Evolutionary conservation across 2,329 filamentous ascomycete species (phyloP).

Genomic region (Karstenula rhodostoma): DNA sequence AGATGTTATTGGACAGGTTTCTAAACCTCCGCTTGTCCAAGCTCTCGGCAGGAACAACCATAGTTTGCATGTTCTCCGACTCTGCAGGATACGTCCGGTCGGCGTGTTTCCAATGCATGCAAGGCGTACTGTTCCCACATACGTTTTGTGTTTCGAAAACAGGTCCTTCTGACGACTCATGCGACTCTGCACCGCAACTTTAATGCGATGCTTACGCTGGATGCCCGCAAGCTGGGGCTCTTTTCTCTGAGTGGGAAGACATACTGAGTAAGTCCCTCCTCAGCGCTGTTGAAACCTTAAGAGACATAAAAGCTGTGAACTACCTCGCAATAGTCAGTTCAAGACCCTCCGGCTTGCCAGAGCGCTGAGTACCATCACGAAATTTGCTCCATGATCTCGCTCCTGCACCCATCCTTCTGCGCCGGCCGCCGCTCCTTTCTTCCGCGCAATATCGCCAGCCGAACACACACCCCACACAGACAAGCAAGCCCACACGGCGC

Average conservation of each 20-base stretch:
- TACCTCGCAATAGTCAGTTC: not conserved
- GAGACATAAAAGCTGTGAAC: not conserved
- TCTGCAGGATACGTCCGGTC: not conserved
- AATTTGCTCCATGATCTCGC: not conserved
- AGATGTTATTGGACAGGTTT: not conserved
- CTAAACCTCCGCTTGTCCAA: not conserved
- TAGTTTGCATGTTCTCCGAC: not conserved
- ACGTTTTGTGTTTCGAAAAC: not conserved
- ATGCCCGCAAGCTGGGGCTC: not conserved
- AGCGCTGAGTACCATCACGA: not conserved
- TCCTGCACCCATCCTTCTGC: not conserved
- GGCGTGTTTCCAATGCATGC: not conserved
- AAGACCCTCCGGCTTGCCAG: not conserved
- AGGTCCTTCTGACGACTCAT: not conserved
- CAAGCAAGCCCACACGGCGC: not conserved
- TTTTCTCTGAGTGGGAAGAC: not conserved
- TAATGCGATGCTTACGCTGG: not conserved
- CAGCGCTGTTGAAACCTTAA: not conserved
- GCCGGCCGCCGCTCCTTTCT: not conserved
- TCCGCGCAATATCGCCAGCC: not conserved
- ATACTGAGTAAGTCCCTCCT: not conserved
- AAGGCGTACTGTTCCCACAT: not conserved
- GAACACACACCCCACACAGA: not conserved
- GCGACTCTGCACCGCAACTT: not conserved
- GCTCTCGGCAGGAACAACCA: not conserved